Evolutionary conservation across 208 protist species (phyloP).

Genomic region (Leishmania braziliensis): DNA sequence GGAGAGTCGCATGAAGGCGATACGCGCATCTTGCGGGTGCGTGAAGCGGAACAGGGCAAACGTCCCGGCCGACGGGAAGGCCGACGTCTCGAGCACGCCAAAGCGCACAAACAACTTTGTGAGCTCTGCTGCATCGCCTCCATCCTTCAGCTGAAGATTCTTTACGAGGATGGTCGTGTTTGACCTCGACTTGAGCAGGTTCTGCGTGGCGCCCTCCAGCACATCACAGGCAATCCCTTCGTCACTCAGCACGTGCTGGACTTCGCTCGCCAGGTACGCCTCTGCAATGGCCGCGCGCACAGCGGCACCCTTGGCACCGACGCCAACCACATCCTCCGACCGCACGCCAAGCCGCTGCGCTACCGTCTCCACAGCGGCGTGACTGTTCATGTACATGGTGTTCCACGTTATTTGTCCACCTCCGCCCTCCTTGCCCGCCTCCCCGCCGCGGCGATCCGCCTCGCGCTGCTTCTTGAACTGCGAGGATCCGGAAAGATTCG

Average conservation of each 20-base stretch:
- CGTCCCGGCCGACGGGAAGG: conserved; percentile 58
- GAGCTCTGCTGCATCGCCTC: conserved; percentile 61
- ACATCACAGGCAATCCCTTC: conserved; percentile 75
- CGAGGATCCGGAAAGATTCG: conserved; percentile 46
- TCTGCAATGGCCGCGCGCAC: conserved; percentile 90
- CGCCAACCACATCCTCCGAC: conserved; percentile 62
- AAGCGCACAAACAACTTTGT: conserved; percentile 73
- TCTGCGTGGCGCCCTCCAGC: conserved; percentile 61
- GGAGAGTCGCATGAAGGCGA: conserved; percentile 94
- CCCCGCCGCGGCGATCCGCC: conserved; percentile 35
- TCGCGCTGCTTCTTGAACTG: conserved; percentile 69
- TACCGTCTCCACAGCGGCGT: conserved; percentile 72
- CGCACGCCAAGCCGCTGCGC: conserved; percentile 70
- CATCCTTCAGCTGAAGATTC: conserved; percentile 57
- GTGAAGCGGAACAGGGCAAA: conserved; percentile 82
- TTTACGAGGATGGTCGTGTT: conserved; percentile 88
- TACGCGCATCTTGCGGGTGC: conserved; percentile 84
- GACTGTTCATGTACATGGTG: conserved; percentile 83
- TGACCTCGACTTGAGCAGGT: conserved; percentile 69
- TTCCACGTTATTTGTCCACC: conserved; percentile 57
- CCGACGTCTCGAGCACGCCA: conserved; percentile 70
- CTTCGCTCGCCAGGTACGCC: conserved; percentile 79
- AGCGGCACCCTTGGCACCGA: conserved; percentile 76
- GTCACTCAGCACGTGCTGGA: conserved; percentile 73
- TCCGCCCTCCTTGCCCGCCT: neutral